Conservation (phyloP, 1,284 basidiomycete species). For the Ganoderma sp. region DNA sequence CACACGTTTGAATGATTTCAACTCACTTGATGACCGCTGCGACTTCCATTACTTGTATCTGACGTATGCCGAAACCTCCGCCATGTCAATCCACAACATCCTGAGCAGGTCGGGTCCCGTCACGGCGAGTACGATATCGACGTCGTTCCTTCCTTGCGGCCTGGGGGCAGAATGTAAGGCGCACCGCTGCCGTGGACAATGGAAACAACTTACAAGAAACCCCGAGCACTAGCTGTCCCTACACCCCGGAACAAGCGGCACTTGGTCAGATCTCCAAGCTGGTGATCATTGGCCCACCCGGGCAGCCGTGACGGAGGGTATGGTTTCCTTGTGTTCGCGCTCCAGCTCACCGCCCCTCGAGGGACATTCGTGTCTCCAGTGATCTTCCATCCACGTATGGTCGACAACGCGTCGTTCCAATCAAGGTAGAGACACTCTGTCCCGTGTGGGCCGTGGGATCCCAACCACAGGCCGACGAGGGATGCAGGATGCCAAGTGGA, state of each 20-base stretch:
- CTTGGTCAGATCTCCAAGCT: slow-evolving; percentile 12
- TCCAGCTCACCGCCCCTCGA: slow-evolving; percentile 36
- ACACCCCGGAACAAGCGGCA: slow-evolving; percentile 21
- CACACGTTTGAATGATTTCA: background rate
- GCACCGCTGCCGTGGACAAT: too few species aligned
- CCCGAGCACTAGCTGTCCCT: slow-evolving; percentile 31
- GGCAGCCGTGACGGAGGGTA: slow-evolving; percentile 2
- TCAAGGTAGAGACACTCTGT: slow-evolving; percentile 37
- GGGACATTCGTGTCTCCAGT: slow-evolving; percentile 41
- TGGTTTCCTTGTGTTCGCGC: slow-evolving; percentile 11
- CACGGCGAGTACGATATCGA: slow-evolving; percentile 14
- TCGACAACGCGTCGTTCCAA: slow-evolving; percentile 16
- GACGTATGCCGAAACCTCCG: slow-evolving; percentile 16
- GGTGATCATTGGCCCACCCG: slow-evolving; percentile 9
- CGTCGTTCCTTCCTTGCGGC: slow-evolving; percentile 3
- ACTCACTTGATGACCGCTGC: background rate
- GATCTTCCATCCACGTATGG: slow-evolving; percentile 37
- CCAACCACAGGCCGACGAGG: slow-evolving; percentile 39
- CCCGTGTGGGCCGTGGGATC: slow-evolving; percentile 36
- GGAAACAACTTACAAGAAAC: slow-evolving; percentile 29
- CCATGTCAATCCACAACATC: slow-evolving; percentile 19
- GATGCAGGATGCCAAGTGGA: slow-evolving; percentile 29
- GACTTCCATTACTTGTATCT: slow-evolving; percentile 7
- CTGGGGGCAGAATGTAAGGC: background rate
- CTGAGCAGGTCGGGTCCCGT: slow-evolving; percentile 1